Evolutionary conservation across 2,329 filamentous ascomycete species (phyloP).

Genomic region (Diaporthe ampelina): DNA sequence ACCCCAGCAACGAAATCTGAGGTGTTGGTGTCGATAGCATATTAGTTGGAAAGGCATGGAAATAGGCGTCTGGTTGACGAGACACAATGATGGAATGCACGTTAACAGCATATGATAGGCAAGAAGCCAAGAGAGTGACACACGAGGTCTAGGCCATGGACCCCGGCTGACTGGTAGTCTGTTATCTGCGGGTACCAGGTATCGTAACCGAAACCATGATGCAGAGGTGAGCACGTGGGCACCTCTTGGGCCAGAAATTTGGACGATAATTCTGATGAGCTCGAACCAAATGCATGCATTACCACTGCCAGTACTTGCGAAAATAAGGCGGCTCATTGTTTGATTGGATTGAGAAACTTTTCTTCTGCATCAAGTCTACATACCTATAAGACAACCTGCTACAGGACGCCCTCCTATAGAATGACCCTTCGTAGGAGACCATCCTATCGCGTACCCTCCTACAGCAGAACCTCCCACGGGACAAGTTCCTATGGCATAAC

Average conservation of each 20-base stretch:
- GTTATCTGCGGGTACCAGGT: not conserved
- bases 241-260: conserved; percentile 35
- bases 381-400: too few species aligned
- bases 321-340: not conserved
- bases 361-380: too few species aligned
- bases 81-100: not conserved
- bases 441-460: too few species aligned
- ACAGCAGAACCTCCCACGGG: too few species aligned
- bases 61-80: not conserved
- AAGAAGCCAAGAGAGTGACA: conserved; percentile 10
- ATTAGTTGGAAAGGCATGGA: not conserved
- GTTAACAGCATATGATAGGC: conserved; percentile 30
- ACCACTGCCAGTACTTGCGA: not conserved
- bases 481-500: too few species aligned
- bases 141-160: not conserved
- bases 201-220: not conserved
- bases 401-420: too few species aligned
- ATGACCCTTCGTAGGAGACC: too few species aligned
- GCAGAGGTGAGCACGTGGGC: conserved; percentile 41
- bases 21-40: not conserved
- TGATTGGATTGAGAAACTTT: not conserved
- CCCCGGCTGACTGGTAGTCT: not conserved
- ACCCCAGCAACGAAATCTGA: conserved; percentile 79
- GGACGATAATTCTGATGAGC: not conserved
- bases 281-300: too few species aligned